These are phyloP conservation scores for Fusarium sp. DNA, from an alignment of 2,329 filamentous ascomycete species.

Conservation along the genomic window DNA sequence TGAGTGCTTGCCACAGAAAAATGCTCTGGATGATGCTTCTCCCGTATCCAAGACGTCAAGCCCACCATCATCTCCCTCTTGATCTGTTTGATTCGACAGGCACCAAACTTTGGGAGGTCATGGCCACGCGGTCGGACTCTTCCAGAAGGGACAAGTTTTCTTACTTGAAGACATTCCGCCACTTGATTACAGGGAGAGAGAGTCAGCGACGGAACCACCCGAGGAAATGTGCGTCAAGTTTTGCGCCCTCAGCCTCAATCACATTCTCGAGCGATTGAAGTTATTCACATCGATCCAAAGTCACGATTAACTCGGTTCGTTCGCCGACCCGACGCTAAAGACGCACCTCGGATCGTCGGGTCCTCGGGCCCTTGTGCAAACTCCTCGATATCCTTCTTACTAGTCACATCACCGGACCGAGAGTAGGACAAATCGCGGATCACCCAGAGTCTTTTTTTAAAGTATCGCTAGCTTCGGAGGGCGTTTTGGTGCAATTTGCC, in stretches of 20 bases:
- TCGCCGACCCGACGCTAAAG: neutral
- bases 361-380: neutral
- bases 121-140: neutral
- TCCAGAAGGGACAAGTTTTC: neutral
- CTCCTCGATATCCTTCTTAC: neutral
- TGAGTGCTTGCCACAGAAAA: neutral
- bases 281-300: neutral
- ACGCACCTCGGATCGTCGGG: neutral
- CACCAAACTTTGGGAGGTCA: neutral
- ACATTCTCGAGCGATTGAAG: neutral
- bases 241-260: neutral
- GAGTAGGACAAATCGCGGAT: neutral
- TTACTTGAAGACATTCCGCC: neutral
- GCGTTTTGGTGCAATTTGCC: neutral
- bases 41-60: neutral
- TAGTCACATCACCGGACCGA: neutral
- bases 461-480: neutral
- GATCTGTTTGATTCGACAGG: slow-evolving; percentile 1
- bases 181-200: neutral
- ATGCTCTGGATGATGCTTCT: neutral
- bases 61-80: neutral
- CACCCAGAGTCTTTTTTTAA: neutral
- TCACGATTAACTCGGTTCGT: neutral
- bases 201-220: neutral
- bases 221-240: neutral